These are phyloP conservation scores for Neurospora sp. DNA, from an alignment of 495 filamentous ascomycete species.

Conservation along the genomic window DNA sequence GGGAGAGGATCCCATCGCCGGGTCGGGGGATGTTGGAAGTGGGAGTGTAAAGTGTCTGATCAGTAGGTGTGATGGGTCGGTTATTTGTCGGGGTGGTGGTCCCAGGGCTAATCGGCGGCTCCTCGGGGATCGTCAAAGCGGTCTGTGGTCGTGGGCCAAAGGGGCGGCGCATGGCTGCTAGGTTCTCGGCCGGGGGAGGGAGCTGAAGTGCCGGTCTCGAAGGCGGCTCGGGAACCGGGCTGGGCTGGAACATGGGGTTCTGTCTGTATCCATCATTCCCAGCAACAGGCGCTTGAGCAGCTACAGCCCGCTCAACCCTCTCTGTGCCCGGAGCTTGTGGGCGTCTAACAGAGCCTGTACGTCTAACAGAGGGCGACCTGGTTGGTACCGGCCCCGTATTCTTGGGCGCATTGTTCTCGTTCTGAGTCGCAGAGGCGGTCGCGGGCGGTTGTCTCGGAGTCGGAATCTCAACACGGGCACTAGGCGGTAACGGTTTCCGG, in stretches of 20 bases:
- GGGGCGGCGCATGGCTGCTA: not conserved
- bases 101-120: too few species aligned
- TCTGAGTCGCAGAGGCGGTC: not conserved
- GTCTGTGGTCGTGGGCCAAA: constrained; percentile 4
- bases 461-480: not conserved
- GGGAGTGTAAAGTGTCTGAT: not conserved
- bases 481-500: constrained; percentile 33
- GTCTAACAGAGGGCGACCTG: not conserved
- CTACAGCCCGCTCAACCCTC: not conserved
- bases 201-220: not conserved
- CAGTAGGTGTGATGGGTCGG: constrained; percentile 8
- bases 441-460: not conserved
- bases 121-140: not conserved
- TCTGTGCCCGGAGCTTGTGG: not conserved
- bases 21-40: not conserved
- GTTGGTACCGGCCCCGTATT: not conserved
- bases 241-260: constrained; percentile 17
- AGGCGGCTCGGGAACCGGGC: not conserved
- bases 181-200: not conserved
- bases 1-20: not conserved
- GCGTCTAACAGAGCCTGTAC: not conserved
- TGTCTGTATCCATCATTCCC: constrained; percentile 6
- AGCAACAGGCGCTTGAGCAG: not conserved
- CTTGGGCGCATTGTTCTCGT: not conserved
- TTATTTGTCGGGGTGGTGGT: not conserved